phyloP scores from a whole-genome alignment of 768 basidiomycete genomes.

The Tricholoma bakamatsutake region DNA sequence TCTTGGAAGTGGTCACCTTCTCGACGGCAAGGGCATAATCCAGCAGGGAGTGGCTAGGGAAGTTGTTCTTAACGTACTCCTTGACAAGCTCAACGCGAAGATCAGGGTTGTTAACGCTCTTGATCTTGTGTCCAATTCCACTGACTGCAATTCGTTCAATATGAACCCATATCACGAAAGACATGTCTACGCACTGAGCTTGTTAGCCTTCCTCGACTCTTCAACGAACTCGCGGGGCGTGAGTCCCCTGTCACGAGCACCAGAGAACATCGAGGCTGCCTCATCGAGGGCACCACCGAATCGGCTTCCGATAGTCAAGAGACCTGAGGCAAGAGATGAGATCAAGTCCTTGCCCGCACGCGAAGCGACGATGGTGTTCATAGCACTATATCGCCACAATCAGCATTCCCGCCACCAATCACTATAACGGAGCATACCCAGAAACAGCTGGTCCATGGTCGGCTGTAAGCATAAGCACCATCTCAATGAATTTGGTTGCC shows the following conservation, averaged over 20 bases:
- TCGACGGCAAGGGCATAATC: conserved; percentile 97
- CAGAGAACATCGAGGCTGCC: conserved; percentile 93
- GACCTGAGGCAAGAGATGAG: conserved; percentile 91
- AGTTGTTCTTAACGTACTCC: conserved; percentile 92
- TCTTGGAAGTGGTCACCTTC: conserved; percentile 96
- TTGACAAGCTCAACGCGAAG: conserved; percentile 90
- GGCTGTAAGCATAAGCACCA: conserved; percentile 98
- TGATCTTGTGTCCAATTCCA: conserved; percentile 99
- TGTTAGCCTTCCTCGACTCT: conserved; percentile 86
- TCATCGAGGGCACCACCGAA: conserved; percentile 99
- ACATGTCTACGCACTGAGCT: conserved; percentile 63
- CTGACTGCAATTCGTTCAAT: conserved; percentile 47
- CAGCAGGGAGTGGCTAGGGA: conserved; percentile 89
- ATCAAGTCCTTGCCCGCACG: conserved; percentile 99
- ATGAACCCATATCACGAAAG: conserved; percentile 4
- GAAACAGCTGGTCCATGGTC: conserved; percentile 99
- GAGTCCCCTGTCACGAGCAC: conserved; percentile 83
- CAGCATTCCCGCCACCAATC: background rate
- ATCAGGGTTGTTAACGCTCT: conserved; percentile 96
- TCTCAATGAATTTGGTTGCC: conserved; percentile 99
- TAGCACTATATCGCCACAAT: conserved; percentile 49
- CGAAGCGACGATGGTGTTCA: conserved; percentile 99
- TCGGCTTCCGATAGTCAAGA: conserved; percentile 95
- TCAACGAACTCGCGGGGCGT: conserved; percentile 99
- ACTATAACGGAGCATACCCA: conserved; percentile 30